Evolutionary conservation across 805 yeast genomes (phyloP).

Genomic region (Pichia heedii): DNA sequence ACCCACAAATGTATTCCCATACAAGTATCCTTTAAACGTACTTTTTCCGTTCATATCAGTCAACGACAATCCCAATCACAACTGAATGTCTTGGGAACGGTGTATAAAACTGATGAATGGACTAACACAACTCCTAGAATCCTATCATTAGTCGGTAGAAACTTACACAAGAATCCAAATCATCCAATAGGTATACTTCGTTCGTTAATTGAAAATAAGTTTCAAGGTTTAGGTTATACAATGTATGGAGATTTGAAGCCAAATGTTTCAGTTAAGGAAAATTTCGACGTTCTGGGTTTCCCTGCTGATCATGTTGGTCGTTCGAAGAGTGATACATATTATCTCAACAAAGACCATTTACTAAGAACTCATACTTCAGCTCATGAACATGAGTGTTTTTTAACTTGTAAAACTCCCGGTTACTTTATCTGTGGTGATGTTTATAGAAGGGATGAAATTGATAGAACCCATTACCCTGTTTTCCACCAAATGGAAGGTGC

Average conservation of each 20-base stretch:
- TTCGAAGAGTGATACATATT: slow-evolving; percentile 86
- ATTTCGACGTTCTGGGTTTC: slow-evolving; percentile 88
- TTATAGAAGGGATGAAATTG: slow-evolving; percentile 90
- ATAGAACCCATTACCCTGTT: slow-evolving; percentile 92
- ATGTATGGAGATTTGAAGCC: slow-evolving; percentile 77
- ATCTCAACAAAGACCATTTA: slow-evolving; percentile 61
- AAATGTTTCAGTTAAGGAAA: slow-evolving; percentile 70
- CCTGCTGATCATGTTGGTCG: slow-evolving; percentile 92
- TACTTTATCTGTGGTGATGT: slow-evolving; percentile 94
- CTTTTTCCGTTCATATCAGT: neutral
- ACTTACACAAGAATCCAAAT: slow-evolving; percentile 59
- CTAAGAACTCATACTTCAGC: slow-evolving; percentile 95
- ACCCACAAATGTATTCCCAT: neutral
- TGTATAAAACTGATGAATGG: slow-evolving; percentile 60
- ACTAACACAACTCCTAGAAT: slow-evolving; percentile 81
- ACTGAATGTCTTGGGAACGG: slow-evolving; percentile 37
- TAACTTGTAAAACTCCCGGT: slow-evolving; percentile 61
- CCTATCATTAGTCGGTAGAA: slow-evolving; percentile 55
- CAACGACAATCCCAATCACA: neutral
- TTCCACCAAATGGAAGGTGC: slow-evolving; percentile 99
- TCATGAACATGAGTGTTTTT: slow-evolving; percentile 84
- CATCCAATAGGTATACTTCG: slow-evolving; percentile 91
- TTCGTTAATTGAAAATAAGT: slow-evolving; percentile 58
- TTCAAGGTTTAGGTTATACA: slow-evolving; percentile 61
- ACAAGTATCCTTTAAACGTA: too few relatives aligned